Evolutionary conservation across 2,329 filamentous ascomycete genomes (phyloP), one percentile per base, ranked within the genome.

Genomic region (Xylariaceae sp.): DNA sequence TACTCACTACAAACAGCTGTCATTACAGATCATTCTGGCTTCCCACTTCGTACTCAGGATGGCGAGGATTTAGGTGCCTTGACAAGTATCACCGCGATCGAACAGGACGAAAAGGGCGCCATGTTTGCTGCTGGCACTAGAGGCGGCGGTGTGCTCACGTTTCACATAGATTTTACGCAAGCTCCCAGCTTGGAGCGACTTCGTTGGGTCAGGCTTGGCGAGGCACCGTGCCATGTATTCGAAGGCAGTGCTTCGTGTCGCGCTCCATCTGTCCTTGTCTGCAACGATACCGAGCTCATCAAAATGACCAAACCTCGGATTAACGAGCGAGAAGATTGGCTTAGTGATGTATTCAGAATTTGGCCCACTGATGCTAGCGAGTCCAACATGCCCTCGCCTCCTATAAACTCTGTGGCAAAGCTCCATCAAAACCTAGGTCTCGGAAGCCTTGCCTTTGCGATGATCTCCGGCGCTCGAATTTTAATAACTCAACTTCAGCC

Each of bases 311-410:
- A n/a, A 17, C 15, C 13, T 17, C 40, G 37, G 8, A 31, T 37
- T 34, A 31, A 34, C 17, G 24, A 41, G 19, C 15, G 15, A 29
- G 16, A 38, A 36, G 19, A 48, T 6, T 56, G 46, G 17, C 73
- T 72, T 39, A 58, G 62, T 36, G 56, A 60, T 2, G 75, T 68
- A 44, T 59, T 67, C 11, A 64, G 64, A 35, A 64, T 83, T 12
- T 78, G 73, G 68, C 64, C 73, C 2, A 73, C 73, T 2, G 74
- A 80, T 50, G 66, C 65, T 1, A 66, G 65, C 26, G 68, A 78
- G 33, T 56, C 64, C 7, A 68, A 64, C 26, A 63, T 73, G 47
- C 54, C 61, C 8, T 66, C 74, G 3, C 71, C 75, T 2, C 63
- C 64, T 2, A 64, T 82, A 9, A 70, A 71, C 38, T 72, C 70